These are phyloP conservation scores for Loxodes magnus DNA, from an alignment of 73 alveolate species.

Conservation along the genomic window DNA sequence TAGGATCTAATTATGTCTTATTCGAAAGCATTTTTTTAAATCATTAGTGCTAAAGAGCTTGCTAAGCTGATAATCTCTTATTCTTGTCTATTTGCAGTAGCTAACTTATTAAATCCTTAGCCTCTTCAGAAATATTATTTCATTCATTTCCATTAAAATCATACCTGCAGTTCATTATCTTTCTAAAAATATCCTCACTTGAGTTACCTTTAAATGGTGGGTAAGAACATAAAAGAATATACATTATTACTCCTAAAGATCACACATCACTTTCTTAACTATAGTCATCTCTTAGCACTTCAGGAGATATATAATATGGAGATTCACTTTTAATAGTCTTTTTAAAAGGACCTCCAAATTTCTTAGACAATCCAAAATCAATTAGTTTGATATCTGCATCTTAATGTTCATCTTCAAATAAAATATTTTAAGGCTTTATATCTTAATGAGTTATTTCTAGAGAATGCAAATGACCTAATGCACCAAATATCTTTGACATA, in stretches of 20 bases:
- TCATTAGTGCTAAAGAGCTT: constrained; percentile 18
- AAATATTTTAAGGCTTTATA: constrained; percentile 67
- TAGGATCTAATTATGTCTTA: too few species aligned
- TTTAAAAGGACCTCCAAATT: constrained; percentile 65
- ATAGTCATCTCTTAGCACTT: constrained; percentile 13
- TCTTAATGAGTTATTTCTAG: constrained; percentile 79
- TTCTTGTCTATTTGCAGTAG: constrained; percentile 1
- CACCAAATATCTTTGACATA: constrained; percentile 38
- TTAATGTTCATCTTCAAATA: constrained; percentile 47
- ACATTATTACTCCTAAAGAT: constrained; percentile 15
- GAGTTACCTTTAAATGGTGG: constrained; percentile 19
- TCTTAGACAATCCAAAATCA: constrained; percentile 74
- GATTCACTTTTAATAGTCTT: constrained; percentile 38
- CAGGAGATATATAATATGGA: constrained; percentile 17
- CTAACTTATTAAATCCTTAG: constrained; percentile 6
- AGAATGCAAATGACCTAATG: constrained; percentile 67
- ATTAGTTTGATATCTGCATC: constrained; percentile 45
- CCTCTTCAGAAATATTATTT: background rate
- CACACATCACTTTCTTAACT: constrained; percentile 13
- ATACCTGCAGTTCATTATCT: background rate
- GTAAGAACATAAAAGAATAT: constrained; percentile 4
- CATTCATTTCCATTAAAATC: constrained; percentile 5
- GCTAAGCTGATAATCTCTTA: background rate
- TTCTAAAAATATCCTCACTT: constrained; percentile 6
- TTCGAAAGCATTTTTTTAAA: too few species aligned